phyloP scores from a whole-genome alignment of 2,329 filamentous ascomycete species.

The Fusarium bactridioides region DNA sequence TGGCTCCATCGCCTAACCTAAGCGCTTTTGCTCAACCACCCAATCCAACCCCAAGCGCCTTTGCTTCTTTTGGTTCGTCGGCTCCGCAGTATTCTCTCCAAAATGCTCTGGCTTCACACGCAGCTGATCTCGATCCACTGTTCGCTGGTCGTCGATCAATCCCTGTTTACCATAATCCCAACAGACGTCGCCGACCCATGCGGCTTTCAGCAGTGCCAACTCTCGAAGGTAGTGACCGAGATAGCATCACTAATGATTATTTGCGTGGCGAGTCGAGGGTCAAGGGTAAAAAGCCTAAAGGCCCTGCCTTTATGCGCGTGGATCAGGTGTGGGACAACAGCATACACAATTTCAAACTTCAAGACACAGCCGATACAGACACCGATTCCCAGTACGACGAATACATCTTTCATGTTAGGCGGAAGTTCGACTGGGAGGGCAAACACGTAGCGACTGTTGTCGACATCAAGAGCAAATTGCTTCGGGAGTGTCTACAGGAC shows the following conservation, averaged over 20 bases:
- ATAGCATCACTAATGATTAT: neutral
- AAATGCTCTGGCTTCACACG: neutral
- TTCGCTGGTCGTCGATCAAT: neutral
- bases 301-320: slow-evolving; percentile 58
- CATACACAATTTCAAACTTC: slow-evolving; percentile 61
- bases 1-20: neutral
- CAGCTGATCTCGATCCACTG: neutral
- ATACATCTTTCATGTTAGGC: slow-evolving; percentile 83
- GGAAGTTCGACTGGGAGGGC: slow-evolving; percentile 85
- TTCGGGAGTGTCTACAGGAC: slow-evolving; percentile 68
- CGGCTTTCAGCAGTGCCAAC: neutral
- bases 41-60: neutral
- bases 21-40: slow-evolving; percentile 6
- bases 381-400: slow-evolving; percentile 71
- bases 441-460: slow-evolving; percentile 77
- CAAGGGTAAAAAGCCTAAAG: slow-evolving; percentile 35
- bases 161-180: neutral
- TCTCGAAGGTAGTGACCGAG: neutral
- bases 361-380: slow-evolving; percentile 58
- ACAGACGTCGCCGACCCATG: neutral
- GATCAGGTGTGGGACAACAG: slow-evolving; percentile 62
- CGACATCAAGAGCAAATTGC: slow-evolving; percentile 83
- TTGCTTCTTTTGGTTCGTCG: neutral
- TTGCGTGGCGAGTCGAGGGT: slow-evolving; percentile 16
- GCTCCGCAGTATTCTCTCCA: neutral